These are phyloP conservation scores for Marchantia polymorpha DNA, from an alignment of 225 moss, liverwort and hornwort genomes.

Conservation along the genomic window DNA sequence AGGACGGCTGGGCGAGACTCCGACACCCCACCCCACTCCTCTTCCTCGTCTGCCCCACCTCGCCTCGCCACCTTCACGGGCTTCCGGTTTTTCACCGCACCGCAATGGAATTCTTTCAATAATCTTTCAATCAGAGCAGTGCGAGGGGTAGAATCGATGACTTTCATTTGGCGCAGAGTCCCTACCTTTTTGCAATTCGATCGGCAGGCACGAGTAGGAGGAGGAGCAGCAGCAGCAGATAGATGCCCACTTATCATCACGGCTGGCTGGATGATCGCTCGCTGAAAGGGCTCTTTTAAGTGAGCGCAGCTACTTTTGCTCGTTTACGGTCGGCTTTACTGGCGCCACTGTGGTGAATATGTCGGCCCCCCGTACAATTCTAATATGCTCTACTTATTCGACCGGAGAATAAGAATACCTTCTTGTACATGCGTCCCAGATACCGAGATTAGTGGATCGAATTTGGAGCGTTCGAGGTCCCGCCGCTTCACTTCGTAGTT, in stretches of 20 bases:
- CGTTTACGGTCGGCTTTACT: neutral
- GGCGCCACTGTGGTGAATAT: neutral
- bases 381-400: neutral
- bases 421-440: neutral
- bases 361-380: neutral
- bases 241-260: constrained; percentile 9
- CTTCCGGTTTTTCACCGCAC: neutral
- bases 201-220: neutral
- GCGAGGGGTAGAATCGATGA: neutral
- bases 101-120: no score
- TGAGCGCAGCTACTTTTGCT: neutral
- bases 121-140: neutral
- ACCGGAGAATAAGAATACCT: neutral
- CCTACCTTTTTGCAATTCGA: neutral
- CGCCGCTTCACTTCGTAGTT: neutral
- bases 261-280: neutral
- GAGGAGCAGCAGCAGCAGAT: no score
- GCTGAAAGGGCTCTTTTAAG: neutral
- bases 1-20: neutral
- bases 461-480: neutral
- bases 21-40: neutral
- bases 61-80: neutral
- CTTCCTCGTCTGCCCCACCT: neutral
- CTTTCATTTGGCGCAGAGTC: neutral
- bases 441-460: neutral